Conservation (phyloP, 306 rosid species). For the Potentilla sterilis region DNA sequence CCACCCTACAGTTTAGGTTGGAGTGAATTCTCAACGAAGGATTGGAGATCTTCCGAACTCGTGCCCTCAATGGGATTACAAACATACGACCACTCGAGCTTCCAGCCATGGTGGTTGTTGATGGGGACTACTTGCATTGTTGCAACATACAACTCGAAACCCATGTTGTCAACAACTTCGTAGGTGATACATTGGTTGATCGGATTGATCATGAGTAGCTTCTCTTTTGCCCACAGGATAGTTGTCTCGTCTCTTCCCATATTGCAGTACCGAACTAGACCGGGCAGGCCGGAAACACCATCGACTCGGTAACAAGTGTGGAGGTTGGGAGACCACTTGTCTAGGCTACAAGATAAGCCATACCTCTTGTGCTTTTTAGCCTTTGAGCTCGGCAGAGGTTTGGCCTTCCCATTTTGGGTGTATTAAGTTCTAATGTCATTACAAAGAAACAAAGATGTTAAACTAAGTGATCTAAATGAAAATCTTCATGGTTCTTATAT, state of each 20-base stretch:
- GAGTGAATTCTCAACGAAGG: conserved; percentile 24
- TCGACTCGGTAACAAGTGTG: conserved; percentile 42
- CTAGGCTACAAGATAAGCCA: conserved; percentile 47
- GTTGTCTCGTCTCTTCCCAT: neutral
- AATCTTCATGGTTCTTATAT: neutral
- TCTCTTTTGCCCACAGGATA: conserved; percentile 50
- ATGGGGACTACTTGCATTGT: conserved; percentile 29
- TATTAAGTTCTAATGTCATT: conserved; percentile 13
- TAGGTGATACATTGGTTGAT: conserved; percentile 32
- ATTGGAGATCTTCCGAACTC: conserved; percentile 31
- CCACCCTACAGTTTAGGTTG: neutral
- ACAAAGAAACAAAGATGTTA: neutral
- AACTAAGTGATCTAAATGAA: neutral
- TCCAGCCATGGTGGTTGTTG: conserved; percentile 24
- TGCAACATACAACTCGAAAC: conserved; percentile 45
- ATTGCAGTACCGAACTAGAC: conserved; percentile 45
- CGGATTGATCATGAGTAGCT: conserved; percentile 41
- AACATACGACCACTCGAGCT: conserved; percentile 53
- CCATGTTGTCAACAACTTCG: too few species aligned
- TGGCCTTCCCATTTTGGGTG: conserved; percentile 36
- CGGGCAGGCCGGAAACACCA: conserved; percentile 40
- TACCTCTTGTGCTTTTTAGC: conserved; percentile 1
- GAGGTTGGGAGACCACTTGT: conserved; percentile 36
- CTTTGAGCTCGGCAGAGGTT: conserved; percentile 10
- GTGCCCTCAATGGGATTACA: conserved; percentile 46